These are phyloP conservation scores for Climacium dendroides DNA, from an alignment of 225 moss, liverwort and hornwort species.

Conservation along the genomic window DNA sequence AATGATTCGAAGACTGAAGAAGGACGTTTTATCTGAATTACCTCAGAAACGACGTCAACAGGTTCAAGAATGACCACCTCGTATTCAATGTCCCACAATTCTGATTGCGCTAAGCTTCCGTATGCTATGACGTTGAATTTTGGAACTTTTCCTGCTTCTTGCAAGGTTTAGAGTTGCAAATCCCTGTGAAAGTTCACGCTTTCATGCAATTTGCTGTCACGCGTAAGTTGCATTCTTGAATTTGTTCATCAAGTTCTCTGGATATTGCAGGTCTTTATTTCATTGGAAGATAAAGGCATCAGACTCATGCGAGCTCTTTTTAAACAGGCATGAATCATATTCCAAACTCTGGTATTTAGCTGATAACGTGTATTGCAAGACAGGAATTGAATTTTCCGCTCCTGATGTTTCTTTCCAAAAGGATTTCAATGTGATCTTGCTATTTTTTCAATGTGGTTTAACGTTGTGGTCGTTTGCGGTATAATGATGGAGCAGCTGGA, in stretches of 20 bases:
- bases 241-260: neutral
- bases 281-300: constrained; percentile 69
- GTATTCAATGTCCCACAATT: neutral
- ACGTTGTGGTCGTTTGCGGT: neutral
- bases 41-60: constrained; percentile 97
- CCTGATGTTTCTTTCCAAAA: neutral
- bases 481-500: constrained; percentile 48
- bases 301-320: constrained; percentile 63
- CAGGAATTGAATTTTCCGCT: neutral
- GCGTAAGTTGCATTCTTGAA: neutral
- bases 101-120: neutral
- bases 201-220: neutral
- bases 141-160: neutral
- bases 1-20: constrained; percentile 94
- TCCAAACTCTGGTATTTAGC: constrained; percentile 1
- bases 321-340: constrained; percentile 38
- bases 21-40: constrained; percentile 78
- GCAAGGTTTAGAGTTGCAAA: neutral
- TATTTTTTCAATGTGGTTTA: neutral
- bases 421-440: neutral
- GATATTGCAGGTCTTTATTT: constrained; percentile 57
- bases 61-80: constrained; percentile 23
- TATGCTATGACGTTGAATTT: neutral
- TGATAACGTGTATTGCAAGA: neutral
- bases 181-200: neutral